Conservation (phyloP, 1,284 basidiomycete species). For the Bjerkandera adusta region DNA sequence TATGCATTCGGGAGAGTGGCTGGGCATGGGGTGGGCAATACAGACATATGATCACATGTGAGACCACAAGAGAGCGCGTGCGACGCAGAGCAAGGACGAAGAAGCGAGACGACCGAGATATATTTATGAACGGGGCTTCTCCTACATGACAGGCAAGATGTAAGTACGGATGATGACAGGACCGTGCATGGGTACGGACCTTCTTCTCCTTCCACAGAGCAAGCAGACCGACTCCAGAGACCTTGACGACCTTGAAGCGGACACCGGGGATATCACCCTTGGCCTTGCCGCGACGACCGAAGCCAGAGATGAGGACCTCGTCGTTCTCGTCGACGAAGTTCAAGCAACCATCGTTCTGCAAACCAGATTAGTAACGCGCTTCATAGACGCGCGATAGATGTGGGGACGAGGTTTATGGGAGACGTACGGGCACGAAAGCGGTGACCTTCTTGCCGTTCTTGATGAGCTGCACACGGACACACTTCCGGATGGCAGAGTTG, state of each 20-base stretch:
- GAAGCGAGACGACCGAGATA: constrained; percentile 15
- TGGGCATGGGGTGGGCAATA: constrained; percentile 28
- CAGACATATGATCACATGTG: constrained; percentile 43
- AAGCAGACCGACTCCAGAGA: constrained; percentile 97
- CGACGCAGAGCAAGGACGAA: constrained; percentile 19
- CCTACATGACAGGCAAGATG: constrained; percentile 41
- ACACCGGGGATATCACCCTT: constrained; percentile 98
- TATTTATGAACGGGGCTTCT: constrained; percentile 86
- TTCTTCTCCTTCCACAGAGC: constrained; percentile 99
- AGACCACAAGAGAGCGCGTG: constrained; percentile 16
- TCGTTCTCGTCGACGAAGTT: constrained; percentile 99
- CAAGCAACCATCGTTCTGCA: constrained; percentile 96
- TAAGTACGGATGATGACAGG: constrained; percentile 9
- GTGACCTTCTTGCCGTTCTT: constrained; percentile 99
- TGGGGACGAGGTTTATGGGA: background rate
- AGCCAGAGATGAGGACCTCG: constrained; percentile 99
- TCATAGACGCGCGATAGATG: constrained; percentile 2
- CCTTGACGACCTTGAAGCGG: constrained; percentile 99
- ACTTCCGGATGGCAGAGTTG: constrained; percentile 99
- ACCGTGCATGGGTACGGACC: constrained; percentile 42
- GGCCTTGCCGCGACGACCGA: constrained; percentile 99
- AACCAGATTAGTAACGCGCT: no score
- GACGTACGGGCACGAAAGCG: constrained; percentile 69
- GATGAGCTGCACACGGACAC: constrained; percentile 99
- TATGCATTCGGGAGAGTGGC: constrained; percentile 27